These are phyloP conservation scores for Acanthamoeba healyi DNA, from an alignment of 208 protist species.

Conservation along the genomic window DNA sequence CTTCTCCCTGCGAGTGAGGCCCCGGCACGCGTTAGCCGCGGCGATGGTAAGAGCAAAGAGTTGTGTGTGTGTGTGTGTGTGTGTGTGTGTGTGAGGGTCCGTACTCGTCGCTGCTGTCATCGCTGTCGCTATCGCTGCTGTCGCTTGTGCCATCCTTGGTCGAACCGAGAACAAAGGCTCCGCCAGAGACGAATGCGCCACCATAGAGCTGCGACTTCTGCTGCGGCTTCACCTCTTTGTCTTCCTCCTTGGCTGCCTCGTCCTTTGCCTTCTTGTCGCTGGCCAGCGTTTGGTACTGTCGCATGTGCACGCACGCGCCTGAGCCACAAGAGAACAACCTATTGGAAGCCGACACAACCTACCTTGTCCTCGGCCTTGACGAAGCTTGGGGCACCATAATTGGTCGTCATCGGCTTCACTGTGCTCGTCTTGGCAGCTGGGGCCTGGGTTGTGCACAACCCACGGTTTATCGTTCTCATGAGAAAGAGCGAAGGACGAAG, in stretches of 20 bases:
- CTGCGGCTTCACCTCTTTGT: neutral
- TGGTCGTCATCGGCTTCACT: neutral
- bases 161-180: slow-evolving; percentile 1
- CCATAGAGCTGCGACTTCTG: slow-evolving; percentile 11
- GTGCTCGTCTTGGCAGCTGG: neutral
- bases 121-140: neutral
- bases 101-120: neutral
- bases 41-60: no score
- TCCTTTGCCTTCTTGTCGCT: neutral
- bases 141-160: neutral
- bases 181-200: slow-evolving; percentile 8
- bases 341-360: no score
- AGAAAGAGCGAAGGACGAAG: neutral
- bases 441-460: neutral
- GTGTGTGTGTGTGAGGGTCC: neutral
- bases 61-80: neutral
- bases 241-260: neutral
- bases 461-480: no score
- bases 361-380: slow-evolving; percentile 36
- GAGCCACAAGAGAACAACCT: no score
- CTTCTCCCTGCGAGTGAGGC: slow-evolving; percentile 2
- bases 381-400: slow-evolving; percentile 25
- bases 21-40: no score
- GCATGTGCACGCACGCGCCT: no score
- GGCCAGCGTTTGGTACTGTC: slow-evolving; percentile 31